Evolutionary conservation across 2,329 filamentous ascomycete species (phyloP).

Genomic region (Fusarium euwallaceae): DNA sequence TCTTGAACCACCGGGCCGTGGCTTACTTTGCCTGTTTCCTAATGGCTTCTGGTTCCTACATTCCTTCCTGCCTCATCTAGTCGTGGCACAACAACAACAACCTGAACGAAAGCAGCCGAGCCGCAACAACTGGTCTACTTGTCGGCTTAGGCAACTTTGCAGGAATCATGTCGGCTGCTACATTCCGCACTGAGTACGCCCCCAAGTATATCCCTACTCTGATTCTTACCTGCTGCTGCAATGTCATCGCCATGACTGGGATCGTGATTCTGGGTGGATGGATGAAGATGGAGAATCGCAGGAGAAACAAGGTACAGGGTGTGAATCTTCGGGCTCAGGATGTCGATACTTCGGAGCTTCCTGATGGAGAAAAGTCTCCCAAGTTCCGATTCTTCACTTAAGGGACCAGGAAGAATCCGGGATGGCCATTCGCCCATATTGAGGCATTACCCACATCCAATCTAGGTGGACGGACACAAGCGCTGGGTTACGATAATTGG

Average conservation of each 20-base stretch:
- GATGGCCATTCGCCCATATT: neutral
- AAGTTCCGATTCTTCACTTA: neutral
- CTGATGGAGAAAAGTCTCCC: neutral
- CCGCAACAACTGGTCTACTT: neutral
- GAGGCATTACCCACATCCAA: neutral
- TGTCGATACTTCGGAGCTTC: neutral
- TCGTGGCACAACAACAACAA: neutral
- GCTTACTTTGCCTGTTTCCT: neutral
- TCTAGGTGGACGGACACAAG: neutral
- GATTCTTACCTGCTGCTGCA: conserved; percentile 75
- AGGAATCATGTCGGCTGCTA: conserved; percentile 76
- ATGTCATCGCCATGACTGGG: conserved; percentile 69
- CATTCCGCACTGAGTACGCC: conserved; percentile 73
- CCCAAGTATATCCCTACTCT: conserved; percentile 77
- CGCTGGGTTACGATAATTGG: neutral
- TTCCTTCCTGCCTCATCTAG: neutral
- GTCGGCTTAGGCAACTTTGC: conserved; percentile 4
- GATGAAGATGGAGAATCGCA: conserved; percentile 68
- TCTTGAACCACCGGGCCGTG: neutral
- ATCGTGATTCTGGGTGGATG: conserved; percentile 68
- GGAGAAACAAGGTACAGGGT: neutral
- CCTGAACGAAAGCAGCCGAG: neutral
- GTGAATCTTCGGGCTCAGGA: neutral
- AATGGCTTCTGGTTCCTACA: neutral
- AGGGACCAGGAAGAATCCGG: neutral